Percentiles rank a stretch among this genome's conserved stretches.
phyloP scores from a whole-genome alignment of 2,329 filamentous ascomycete species.

The Fusarium xyrophilum region DNA sequence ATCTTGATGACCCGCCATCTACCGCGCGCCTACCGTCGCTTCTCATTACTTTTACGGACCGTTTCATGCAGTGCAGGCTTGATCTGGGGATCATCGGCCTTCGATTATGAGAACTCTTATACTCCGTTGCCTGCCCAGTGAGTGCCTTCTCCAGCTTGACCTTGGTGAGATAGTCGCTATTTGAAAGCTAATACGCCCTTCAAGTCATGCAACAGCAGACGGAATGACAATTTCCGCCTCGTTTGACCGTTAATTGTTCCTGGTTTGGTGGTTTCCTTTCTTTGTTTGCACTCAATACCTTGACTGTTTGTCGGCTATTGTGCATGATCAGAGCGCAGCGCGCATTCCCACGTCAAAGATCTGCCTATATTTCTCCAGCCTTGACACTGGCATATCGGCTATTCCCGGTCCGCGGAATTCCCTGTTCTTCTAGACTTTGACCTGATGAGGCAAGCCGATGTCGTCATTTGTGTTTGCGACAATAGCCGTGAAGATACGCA shows the following conservation, averaged over 20 bases:
- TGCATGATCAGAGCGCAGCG: not conserved
- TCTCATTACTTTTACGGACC: too few relatives aligned
- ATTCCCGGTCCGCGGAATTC: not conserved
- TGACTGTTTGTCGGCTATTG: not conserved
- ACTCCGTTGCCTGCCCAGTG: too few relatives aligned
- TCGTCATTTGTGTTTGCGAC: not conserved
- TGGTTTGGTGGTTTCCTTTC: not conserved
- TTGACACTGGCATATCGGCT: not conserved
- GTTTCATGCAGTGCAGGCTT: not conserved
- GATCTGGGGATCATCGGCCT: not conserved
- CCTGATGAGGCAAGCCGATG: not conserved
- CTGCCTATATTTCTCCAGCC: not conserved
- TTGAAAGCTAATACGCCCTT: not conserved
- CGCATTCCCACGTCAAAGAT: not conserved
- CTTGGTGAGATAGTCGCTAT: accelerated
- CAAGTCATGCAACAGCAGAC: not conserved
- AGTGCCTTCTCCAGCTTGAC: not conserved
- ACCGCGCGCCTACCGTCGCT: not conserved
- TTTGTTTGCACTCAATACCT: not conserved
- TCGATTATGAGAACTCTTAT: not conserved
- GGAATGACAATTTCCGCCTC: too few relatives aligned
- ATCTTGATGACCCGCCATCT: not conserved
- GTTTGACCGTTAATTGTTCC: not conserved
- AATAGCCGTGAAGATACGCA: not conserved
- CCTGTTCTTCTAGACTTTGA: not conserved